These are phyloP conservation scores for Stylonectria norvegica DNA, from an alignment of 2,329 filamentous ascomycete species.

Conservation along the genomic window DNA sequence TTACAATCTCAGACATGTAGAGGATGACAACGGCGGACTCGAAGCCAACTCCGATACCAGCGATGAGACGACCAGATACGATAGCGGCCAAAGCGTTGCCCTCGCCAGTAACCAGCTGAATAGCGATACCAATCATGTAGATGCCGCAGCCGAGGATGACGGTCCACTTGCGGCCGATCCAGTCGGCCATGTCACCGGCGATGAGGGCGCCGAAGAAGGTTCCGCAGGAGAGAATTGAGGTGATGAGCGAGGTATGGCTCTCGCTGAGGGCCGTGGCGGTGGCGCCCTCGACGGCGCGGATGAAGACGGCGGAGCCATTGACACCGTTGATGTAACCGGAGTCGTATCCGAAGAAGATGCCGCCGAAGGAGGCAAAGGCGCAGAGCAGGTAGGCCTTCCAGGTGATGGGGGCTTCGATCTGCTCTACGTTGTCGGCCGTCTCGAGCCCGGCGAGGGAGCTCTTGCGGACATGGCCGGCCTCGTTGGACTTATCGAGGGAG, in stretches of 20 bases:
- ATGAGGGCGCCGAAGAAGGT: slow-evolving; percentile 78
- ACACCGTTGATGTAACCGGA: slow-evolving; percentile 73
- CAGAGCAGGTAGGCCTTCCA: slow-evolving; percentile 67
- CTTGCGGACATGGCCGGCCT: slow-evolving; percentile 20
- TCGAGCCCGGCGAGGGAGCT: slow-evolving; percentile 35
- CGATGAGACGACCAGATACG: slow-evolving; percentile 69
- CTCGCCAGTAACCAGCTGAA: slow-evolving; percentile 58
- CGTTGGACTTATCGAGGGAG: slow-evolving; percentile 17
- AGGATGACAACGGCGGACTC: slow-evolving; percentile 77
- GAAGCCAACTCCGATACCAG: slow-evolving; percentile 76
- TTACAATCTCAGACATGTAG: slow-evolving; percentile 81
- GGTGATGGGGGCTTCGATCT: slow-evolving; percentile 66
- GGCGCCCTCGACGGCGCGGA: slow-evolving; percentile 46
- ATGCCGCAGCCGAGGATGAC: slow-evolving; percentile 68
- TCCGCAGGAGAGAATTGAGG: slow-evolving; percentile 72
- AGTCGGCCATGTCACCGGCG: slow-evolving; percentile 73
- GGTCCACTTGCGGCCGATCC: slow-evolving; percentile 68
- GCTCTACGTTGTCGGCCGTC: slow-evolving; percentile 50
- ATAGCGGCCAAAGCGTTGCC: slow-evolving; percentile 56
- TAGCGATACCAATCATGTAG: slow-evolving; percentile 65
- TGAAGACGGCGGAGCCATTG: slow-evolving; percentile 51
- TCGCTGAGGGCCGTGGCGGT: slow-evolving; percentile 34
- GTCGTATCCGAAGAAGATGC: slow-evolving; percentile 77
- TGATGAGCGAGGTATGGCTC: slow-evolving; percentile 55
- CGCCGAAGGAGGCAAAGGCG: slow-evolving; percentile 67